Conservation (phyloP, 352 stramenopile genomes). For the Phytopythium aichiense region DNA sequence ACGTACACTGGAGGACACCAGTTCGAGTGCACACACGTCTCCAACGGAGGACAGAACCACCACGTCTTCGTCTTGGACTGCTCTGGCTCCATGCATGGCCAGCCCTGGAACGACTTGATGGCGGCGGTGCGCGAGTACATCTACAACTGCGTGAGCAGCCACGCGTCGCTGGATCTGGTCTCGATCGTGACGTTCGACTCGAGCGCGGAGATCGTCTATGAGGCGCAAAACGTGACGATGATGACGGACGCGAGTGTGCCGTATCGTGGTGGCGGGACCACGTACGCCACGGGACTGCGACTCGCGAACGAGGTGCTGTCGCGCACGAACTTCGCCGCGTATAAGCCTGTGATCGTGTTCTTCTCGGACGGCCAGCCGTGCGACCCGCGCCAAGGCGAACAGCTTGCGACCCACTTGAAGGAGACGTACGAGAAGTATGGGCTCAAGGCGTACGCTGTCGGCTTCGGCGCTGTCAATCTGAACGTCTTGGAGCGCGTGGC, state of each 20-base stretch:
- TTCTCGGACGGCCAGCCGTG: slow-evolving; percentile 72
- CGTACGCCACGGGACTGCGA: slow-evolving; percentile 44
- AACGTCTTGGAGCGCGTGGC: slow-evolving; percentile 50
- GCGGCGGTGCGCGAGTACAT: slow-evolving; percentile 60
- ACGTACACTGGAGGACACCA: slow-evolving; percentile 64
- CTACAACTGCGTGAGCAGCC: slow-evolving; percentile 54
- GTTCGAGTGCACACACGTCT: slow-evolving; percentile 68
- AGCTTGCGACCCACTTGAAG: slow-evolving; percentile 52
- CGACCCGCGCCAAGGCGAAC: slow-evolving; percentile 38
- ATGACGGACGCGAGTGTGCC: neutral
- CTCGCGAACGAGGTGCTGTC: slow-evolving; percentile 69
- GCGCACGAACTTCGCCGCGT: slow-evolving; percentile 50
- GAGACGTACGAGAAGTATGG: slow-evolving; percentile 54
- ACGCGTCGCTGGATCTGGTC: slow-evolving; percentile 53
- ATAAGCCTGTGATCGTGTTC: slow-evolving; percentile 73
- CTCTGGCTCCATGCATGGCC: slow-evolving; percentile 69
- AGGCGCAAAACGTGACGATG: slow-evolving; percentile 1
- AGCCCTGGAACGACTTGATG: slow-evolving; percentile 54
- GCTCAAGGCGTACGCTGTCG: slow-evolving; percentile 58
- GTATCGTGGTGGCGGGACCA: slow-evolving; percentile 47
- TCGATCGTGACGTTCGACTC: slow-evolving; percentile 71
- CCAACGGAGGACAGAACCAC: slow-evolving; percentile 49
- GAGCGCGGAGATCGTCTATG: slow-evolving; percentile 4
- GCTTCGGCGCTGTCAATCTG: slow-evolving; percentile 68
- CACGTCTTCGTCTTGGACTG: slow-evolving; percentile 81